phyloP scores from a whole-genome alignment of 345 rosid species.

The Eucalyptus sideroxylon region DNA sequence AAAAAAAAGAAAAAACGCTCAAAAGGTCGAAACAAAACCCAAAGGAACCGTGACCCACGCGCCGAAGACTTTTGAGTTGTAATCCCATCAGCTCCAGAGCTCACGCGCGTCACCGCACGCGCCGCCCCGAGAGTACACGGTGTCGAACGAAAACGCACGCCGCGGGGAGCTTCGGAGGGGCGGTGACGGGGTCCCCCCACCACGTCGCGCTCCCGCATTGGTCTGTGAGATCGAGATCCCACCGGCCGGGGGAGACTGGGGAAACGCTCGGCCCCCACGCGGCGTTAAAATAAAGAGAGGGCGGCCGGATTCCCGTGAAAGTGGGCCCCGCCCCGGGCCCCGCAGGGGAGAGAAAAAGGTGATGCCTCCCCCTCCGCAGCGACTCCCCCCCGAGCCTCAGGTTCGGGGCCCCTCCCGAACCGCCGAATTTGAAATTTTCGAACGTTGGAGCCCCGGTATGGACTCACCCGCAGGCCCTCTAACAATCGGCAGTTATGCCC shows the following conservation, averaged over 20 bases:
- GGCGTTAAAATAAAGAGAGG: background rate
- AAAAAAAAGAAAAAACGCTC: background rate
- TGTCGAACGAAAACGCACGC: background rate
- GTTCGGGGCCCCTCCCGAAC: background rate
- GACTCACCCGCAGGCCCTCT: background rate
- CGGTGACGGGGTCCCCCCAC: background rate
- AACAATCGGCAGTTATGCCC: background rate
- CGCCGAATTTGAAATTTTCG: background rate
- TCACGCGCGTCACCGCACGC: background rate
- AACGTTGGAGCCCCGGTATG: background rate
- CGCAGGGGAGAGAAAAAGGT: background rate
- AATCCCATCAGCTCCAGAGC: background rate
- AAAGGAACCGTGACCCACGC: background rate
- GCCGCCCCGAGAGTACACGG: background rate
- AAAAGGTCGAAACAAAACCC: background rate
- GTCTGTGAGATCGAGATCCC: background rate
- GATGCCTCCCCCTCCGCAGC: background rate
- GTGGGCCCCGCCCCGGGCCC: slow-evolving; percentile 2
- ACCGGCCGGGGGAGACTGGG: background rate
- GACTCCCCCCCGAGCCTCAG: background rate
- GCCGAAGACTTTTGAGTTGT: background rate
- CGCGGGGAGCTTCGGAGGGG: background rate
- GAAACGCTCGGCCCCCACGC: background rate
- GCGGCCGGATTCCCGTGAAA: slow-evolving; percentile 17
- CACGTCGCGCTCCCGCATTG: background rate